Evolutionary conservation across 371 early-diverging fungal genomes (phyloP).

Genomic region (Mucor lusitanicus): DNA sequence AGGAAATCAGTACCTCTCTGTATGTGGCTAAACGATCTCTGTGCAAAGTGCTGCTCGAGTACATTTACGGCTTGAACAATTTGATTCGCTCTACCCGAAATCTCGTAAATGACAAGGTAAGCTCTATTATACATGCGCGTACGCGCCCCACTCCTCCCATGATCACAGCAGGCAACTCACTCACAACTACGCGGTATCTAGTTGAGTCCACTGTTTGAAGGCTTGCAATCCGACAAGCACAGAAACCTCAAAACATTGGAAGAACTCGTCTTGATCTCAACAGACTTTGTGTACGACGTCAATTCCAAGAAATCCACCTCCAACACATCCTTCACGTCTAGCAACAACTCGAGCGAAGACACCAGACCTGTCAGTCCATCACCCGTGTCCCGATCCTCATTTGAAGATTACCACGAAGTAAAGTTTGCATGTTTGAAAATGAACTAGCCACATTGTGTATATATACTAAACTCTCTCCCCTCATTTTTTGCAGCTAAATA

Average conservation of each 20-base stretch:
- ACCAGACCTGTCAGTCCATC: not conserved
- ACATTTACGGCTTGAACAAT: constrained; percentile 22
- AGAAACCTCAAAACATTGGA: constrained; percentile 23
- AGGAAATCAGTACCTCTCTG: constrained; percentile 24
- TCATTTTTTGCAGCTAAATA: constrained; percentile 13
- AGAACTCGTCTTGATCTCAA: constrained; percentile 14
- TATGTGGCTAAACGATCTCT: constrained; percentile 24
- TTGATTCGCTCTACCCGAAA: constrained; percentile 22
- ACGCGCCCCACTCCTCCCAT: too few relatives aligned
- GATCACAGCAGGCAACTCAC: too few relatives aligned
- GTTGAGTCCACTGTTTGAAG: constrained; percentile 19
- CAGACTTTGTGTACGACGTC: constrained; percentile 14
- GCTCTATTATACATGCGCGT: too few relatives aligned
- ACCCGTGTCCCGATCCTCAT: constrained; percentile 6
- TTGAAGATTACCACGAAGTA: constrained; percentile 20
- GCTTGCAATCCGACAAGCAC: constrained; percentile 16
- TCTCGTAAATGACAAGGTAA: constrained; percentile 26
- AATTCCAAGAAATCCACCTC: constrained; percentile 9
- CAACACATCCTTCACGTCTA: not conserved
- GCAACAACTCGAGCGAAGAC: not conserved
- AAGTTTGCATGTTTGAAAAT: not conserved
- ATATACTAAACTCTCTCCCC: not conserved
- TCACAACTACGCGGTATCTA: too few relatives aligned
- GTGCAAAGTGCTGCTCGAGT: constrained; percentile 26
- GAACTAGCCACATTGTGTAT: not conserved